Evolutionary conservation across 2,329 filamentous ascomycete species (phyloP).

Genomic region (Aquanectria penicillioides): DNA sequence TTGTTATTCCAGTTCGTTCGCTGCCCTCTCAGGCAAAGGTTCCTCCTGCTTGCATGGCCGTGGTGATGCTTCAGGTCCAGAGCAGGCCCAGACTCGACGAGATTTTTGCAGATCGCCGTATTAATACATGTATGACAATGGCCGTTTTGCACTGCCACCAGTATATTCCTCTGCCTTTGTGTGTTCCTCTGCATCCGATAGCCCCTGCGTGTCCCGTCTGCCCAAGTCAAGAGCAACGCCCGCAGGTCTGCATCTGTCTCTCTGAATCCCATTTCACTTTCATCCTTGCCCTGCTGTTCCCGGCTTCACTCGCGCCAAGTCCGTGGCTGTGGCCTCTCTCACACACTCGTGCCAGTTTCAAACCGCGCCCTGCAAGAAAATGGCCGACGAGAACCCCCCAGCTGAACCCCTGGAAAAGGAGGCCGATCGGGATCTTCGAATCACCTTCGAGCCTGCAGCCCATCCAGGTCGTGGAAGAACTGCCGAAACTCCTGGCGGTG

Average conservation of each 20-base stretch:
- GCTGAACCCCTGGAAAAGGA: slow-evolving; percentile 3
- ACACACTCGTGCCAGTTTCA: not conserved
- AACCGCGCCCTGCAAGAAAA: not conserved
- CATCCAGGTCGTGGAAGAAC: not conserved
- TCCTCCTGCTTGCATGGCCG: not conserved
- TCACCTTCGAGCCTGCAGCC: not conserved
- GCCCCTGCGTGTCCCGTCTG: not conserved
- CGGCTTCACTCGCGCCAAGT: not conserved
- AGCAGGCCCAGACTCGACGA: not conserved
- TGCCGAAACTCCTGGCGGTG: not conserved
- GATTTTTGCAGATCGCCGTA: slow-evolving; percentile 5
- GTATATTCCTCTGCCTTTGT: not conserved
- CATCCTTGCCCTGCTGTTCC: not conserved
- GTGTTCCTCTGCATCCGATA: not conserved
- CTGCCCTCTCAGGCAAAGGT: slow-evolving; percentile 6
- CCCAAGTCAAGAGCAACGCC: not conserved
- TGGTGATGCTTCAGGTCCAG: not conserved
- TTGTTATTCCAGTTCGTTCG: slow-evolving; percentile 10
- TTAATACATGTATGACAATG: slow-evolving; percentile 1
- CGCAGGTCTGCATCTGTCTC: not conserved
- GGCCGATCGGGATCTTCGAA: slow-evolving; percentile 4
- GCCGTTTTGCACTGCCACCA: not conserved
- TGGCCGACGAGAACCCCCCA: slow-evolving; percentile 8
- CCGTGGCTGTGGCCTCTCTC: not conserved
- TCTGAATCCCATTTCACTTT: not conserved